Conservation (phyloP, 2,329 filamentous ascomycete species). For the Daldinia sp. region DNA sequence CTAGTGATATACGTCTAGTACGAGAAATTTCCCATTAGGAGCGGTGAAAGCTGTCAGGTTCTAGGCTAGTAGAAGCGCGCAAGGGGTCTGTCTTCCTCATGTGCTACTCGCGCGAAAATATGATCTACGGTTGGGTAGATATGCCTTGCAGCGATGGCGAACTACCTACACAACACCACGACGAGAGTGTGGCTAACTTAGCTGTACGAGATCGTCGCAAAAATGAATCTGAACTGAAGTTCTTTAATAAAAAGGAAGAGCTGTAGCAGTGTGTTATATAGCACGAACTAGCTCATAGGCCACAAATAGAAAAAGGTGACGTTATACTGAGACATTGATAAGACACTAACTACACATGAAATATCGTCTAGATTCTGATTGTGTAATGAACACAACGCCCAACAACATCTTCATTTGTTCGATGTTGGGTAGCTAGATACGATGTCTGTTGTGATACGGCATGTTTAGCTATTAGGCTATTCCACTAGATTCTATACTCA, state of each 20-base stretch:
- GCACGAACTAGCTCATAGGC: conserved; percentile 9
- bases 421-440: conserved; percentile 10
- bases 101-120: neutral
- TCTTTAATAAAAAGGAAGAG: neutral
- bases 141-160: conserved; percentile 18
- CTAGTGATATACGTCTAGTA: conserved; percentile 1
- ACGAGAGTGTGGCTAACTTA: neutral
- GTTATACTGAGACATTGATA: conserved; percentile 16
- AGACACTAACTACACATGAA: conserved; percentile 8
- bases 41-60: conserved; percentile 1
- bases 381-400: conserved; percentile 20
- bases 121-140: conserved; percentile 24
- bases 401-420: conserved; percentile 8
- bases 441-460: neutral
- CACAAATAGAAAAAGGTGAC: conserved; percentile 14
- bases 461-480: neutral
- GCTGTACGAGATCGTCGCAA: neutral
- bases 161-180: neutral
- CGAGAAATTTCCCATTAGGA: neutral
- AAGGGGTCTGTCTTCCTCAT: neutral
- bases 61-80: neutral
- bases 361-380: neutral
- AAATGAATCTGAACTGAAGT: neutral
- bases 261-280: neutral
- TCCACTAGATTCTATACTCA: conserved; percentile 3